These are phyloP conservation scores for Leishmania mexicana DNA, from an alignment of 208 protist genomes.

Conservation along the genomic window DNA sequence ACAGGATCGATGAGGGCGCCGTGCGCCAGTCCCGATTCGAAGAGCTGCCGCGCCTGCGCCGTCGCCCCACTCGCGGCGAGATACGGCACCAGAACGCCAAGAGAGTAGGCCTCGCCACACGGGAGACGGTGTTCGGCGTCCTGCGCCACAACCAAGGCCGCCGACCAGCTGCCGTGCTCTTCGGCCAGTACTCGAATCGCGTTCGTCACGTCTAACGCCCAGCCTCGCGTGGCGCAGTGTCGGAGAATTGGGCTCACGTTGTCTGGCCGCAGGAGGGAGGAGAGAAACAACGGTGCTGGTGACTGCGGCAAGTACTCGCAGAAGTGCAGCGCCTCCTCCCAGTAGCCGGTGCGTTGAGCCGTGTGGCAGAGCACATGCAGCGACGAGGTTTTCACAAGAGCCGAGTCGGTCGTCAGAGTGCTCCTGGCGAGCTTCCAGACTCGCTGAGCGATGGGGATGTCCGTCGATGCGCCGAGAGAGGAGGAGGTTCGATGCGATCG, in stretches of 20 bases:
- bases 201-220: constrained; percentile 67
- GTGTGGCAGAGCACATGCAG: constrained; percentile 77
- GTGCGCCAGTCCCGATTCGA: constrained; percentile 64
- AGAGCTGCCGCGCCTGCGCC: constrained; percentile 56
- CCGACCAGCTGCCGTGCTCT: constrained; percentile 66
- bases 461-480: background rate
- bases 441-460: constrained; percentile 35
- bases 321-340: constrained; percentile 73
- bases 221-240: constrained; percentile 41
- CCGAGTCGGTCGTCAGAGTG: constrained; percentile 46
- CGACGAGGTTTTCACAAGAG: constrained; percentile 60
- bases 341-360: constrained; percentile 74
- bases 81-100: constrained; percentile 78
- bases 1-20: constrained; percentile 61
- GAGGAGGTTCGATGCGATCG: background rate
- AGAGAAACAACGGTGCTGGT: constrained; percentile 75
- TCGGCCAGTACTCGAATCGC: constrained; percentile 69
- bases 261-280: constrained; percentile 60
- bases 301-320: constrained; percentile 39
- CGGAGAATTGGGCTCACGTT: constrained; percentile 50
- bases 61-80: constrained; percentile 61
- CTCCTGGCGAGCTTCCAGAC: constrained; percentile 53
- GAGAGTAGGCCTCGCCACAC: constrained; percentile 71
- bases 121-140: constrained; percentile 63
- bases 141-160: constrained; percentile 63